Evolutionary conservation across 148 eudicot genomes (phyloP).

Genomic region (Vaccinium myrtillus): DNA sequence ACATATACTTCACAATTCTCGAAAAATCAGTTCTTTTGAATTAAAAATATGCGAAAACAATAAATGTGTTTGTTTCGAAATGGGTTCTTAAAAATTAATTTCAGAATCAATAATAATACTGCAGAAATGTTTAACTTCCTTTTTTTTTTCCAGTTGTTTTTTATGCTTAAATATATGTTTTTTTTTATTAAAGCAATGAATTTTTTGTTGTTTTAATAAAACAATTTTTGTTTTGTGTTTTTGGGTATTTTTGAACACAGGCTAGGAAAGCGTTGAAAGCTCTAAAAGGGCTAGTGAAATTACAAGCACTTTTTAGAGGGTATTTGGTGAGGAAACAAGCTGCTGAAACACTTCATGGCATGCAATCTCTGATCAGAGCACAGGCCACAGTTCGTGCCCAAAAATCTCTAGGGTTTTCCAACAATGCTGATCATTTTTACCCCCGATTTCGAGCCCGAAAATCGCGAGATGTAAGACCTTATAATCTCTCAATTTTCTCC

Average conservation of each 20-base stretch:
- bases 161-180: not conserved
- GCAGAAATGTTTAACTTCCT: not conserved
- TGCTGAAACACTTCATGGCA: slow-evolving; percentile 65
- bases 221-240: not conserved
- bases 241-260: slow-evolving; percentile 25
- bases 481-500: not conserved
- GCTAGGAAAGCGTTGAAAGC: slow-evolving; percentile 83
- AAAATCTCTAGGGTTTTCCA: slow-evolving; percentile 23
- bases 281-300: slow-evolving; percentile 67
- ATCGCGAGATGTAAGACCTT: slow-evolving; percentile 40
- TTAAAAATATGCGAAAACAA: too few species aligned
- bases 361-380: slow-evolving; percentile 77
- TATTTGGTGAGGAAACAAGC: slow-evolving; percentile 82
- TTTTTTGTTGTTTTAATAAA: not conserved
- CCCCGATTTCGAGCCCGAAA: slow-evolving; percentile 30
- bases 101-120: too few species aligned
- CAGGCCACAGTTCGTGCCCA: slow-evolving; percentile 68
- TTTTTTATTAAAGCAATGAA: not conserved
- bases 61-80: too few species aligned
- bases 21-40: not conserved
- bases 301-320: slow-evolving; percentile 83
- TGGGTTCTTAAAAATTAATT: too few species aligned
- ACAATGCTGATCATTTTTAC: slow-evolving; percentile 12
- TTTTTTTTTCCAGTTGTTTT: not conserved
- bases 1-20: not conserved